These are phyloP conservation scores for Persicaria tinctoria DNA, from an alignment of 148 eudicot species.

Conservation along the genomic window DNA sequence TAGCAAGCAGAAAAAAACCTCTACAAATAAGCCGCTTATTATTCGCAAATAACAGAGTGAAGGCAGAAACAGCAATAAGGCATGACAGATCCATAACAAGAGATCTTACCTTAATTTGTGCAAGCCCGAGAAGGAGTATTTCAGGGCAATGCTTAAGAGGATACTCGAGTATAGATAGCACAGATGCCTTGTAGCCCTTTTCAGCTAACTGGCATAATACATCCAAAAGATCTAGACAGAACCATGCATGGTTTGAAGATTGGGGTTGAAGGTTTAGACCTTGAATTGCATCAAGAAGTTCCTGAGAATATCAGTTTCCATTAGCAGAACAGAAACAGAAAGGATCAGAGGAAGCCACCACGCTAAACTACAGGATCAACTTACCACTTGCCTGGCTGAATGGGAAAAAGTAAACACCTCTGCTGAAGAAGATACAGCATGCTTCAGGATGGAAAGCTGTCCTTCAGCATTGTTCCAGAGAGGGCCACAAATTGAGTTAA, in stretches of 20 bases:
- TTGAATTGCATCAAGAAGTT: conserved; percentile 49
- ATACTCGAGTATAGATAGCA: conserved; percentile 59
- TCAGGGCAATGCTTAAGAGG: conserved; percentile 86
- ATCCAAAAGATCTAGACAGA: conserved; percentile 77
- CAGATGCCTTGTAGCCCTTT: conserved; percentile 66
- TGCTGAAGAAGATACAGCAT: conserved; percentile 71
- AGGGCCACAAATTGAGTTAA: conserved; percentile 67
- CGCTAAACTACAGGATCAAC: neutral
- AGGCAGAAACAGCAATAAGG: neutral
- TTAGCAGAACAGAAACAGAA: conserved; percentile 11
- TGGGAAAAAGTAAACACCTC: conserved; percentile 81
- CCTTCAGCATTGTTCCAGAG: conserved; percentile 92
- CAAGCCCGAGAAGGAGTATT: conserved; percentile 81
- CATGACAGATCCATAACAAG: conserved; percentile 6
- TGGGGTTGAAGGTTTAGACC: conserved; percentile 56
- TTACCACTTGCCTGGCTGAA: conserved; percentile 67
- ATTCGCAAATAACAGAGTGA: neutral
- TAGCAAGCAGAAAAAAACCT: too few species aligned
- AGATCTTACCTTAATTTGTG: conserved; percentile 61
- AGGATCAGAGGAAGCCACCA: too few species aligned
- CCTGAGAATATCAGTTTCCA: conserved; percentile 34
- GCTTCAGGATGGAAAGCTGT: conserved; percentile 73
- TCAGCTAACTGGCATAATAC: conserved; percentile 85
- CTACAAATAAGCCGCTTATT: neutral
- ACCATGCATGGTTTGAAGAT: conserved; percentile 77